These are phyloP conservation scores for Alternaria dauci DNA, from an alignment of 2,329 filamentous ascomycete genomes.

Conservation along the genomic window DNA sequence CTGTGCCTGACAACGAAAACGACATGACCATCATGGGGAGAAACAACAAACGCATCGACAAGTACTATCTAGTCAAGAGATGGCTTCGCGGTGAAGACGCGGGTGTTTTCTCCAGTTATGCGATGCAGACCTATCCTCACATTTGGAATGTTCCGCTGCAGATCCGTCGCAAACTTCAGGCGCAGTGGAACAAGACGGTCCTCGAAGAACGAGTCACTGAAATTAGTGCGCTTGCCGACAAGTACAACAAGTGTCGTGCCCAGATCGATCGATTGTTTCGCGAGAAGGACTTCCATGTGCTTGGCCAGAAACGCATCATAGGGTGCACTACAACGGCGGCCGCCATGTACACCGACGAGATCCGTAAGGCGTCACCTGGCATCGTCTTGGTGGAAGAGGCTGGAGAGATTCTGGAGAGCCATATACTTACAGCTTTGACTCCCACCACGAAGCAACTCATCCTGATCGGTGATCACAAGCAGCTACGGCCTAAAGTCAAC, in stretches of 20 bases:
- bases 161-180: conserved; percentile 47
- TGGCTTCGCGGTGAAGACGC: conserved; percentile 62
- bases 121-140: conserved; percentile 32
- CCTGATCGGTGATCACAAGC: conserved; percentile 77
- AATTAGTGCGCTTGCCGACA: conserved; percentile 51
- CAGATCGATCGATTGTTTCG: conserved; percentile 46
- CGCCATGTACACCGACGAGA: conserved; percentile 66
- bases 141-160: conserved; percentile 64
- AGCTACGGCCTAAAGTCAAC: conserved; percentile 72
- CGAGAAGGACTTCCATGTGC: conserved; percentile 38
- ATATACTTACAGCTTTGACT: conserved; percentile 68
- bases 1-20: conserved; percentile 56
- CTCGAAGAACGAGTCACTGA: conserved; percentile 61
- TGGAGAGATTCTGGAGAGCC: conserved; percentile 75
- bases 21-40: conserved; percentile 60
- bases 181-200: conserved; percentile 41
- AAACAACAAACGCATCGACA: conserved; percentile 55
- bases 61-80: conserved; percentile 61
- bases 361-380: conserved; percentile 64
- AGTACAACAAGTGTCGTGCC: conserved; percentile 56
- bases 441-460: conserved; percentile 68
- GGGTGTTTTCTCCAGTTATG: conserved; percentile 52
- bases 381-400: conserved; percentile 75
- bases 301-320: conserved; percentile 68
- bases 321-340: conserved; percentile 76